Conservation (phyloP, 345 rosid genomes). For the Tarenaya hassleriana region DNA sequence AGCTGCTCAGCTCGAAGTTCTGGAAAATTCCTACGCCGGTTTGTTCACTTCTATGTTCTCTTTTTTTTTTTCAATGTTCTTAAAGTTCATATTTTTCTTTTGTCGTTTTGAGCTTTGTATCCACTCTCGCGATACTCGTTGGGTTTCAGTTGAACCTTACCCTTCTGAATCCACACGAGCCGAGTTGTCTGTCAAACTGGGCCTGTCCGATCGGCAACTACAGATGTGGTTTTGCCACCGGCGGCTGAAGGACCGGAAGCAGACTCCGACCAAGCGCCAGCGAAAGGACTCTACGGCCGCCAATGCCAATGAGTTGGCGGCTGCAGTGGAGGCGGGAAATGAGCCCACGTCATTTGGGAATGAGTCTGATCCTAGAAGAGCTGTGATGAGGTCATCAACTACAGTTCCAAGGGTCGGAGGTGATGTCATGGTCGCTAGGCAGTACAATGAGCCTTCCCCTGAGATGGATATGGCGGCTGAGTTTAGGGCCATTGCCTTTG, state of each 20-base stretch:
- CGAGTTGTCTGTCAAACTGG: slow-evolving; percentile 67
- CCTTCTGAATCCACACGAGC: slow-evolving; percentile 70
- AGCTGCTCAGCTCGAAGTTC: slow-evolving; percentile 80
- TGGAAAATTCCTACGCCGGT: slow-evolving; percentile 80
- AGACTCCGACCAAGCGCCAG: slow-evolving; percentile 41
- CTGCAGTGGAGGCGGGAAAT: slow-evolving; percentile 27
- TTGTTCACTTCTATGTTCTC: slow-evolving; percentile 3
- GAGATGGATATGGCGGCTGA: slow-evolving; percentile 31
- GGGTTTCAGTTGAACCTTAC: slow-evolving; percentile 50
- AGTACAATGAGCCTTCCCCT: slow-evolving; percentile 54
- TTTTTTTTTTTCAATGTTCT: slow-evolving; percentile 2
- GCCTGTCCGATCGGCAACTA: slow-evolving; percentile 78
- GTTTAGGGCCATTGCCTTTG: slow-evolving; percentile 58
- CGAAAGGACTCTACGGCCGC: slow-evolving; percentile 37
- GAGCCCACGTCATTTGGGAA: slow-evolving; percentile 27
- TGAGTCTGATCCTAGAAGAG: slow-evolving; percentile 37
- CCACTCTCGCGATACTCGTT: not conserved
- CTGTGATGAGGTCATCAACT: slow-evolving; percentile 32
- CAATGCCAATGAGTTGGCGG: slow-evolving; percentile 22
- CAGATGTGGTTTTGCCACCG: slow-evolving; percentile 99
- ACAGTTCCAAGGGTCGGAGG: slow-evolving; percentile 40
- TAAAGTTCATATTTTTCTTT: not conserved
- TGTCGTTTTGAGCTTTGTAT: not conserved
- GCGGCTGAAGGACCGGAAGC: slow-evolving; percentile 77
- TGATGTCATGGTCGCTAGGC: slow-evolving; percentile 40